Evolutionary conservation across 371 early-diverging fungal species (phyloP).

Genomic region (Mortierella sp.): DNA sequence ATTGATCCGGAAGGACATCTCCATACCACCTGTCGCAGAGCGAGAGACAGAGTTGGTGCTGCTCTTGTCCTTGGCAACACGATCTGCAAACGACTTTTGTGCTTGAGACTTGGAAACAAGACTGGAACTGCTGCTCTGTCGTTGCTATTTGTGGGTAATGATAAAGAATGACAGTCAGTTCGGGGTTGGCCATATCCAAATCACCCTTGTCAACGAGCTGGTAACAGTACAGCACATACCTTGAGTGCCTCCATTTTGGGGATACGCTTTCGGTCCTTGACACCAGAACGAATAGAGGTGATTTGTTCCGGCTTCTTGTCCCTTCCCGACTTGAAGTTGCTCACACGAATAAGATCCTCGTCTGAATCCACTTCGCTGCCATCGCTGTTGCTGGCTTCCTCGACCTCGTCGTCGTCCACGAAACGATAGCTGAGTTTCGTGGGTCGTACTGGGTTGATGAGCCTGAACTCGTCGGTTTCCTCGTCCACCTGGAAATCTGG

Average conservation of each 20-base stretch:
- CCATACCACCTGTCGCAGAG: conserved; percentile 72
- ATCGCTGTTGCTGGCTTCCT: conserved; percentile 54
- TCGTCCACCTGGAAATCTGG: conserved; percentile 95
- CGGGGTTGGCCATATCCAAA: no score
- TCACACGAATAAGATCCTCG: conserved; percentile 57
- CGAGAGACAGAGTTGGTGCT: conserved; percentile 59
- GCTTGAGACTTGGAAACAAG: conserved; percentile 42
- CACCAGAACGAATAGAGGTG: conserved; percentile 52
- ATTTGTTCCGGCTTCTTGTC: conserved; percentile 42
- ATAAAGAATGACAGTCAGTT: no score
- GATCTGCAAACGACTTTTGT: conserved; percentile 52
- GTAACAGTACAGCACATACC: conserved; percentile 37
- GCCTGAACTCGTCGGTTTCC: conserved; percentile 82
- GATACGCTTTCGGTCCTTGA: conserved; percentile 57
- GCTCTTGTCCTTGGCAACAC: conserved; percentile 41
- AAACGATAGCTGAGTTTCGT: conserved; percentile 53
- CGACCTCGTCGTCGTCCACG: conserved; percentile 62
- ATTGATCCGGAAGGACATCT: conserved; percentile 65
- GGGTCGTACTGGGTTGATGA: conserved; percentile 79
- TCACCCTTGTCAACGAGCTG: no score
- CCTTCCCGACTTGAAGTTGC: conserved; percentile 56
- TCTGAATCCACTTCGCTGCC: conserved; percentile 58
- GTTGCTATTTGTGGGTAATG: conserved; percentile 16
- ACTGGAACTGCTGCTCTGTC: conserved; percentile 38
- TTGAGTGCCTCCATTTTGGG: conserved; percentile 65